These are phyloP conservation scores for Fusarium heterosporum DNA, from an alignment of 2,329 filamentous ascomycete species.

Conservation along the genomic window DNA sequence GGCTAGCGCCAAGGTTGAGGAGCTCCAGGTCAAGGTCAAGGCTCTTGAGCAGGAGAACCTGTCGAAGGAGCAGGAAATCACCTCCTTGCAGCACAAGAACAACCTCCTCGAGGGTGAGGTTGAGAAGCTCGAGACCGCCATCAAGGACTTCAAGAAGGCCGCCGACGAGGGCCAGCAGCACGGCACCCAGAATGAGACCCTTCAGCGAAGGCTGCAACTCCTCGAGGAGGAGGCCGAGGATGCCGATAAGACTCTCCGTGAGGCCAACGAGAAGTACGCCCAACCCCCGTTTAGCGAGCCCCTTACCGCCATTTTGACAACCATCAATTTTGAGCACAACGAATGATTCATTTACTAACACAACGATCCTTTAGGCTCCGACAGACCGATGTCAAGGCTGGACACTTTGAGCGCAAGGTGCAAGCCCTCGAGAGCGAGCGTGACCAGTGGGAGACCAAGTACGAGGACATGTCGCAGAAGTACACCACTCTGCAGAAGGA, in stretches of 20 bases:
- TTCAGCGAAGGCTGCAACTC: slow-evolving; percentile 92
- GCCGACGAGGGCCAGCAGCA: slow-evolving; percentile 85
- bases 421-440: slow-evolving; percentile 92
- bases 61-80: slow-evolving; percentile 97
- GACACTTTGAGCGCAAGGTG: slow-evolving; percentile 99
- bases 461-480: slow-evolving; percentile 97
- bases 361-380: slow-evolving; percentile 75
- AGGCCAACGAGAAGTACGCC: slow-evolving; percentile 97
- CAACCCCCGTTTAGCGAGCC: slow-evolving; percentile 27
- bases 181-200: slow-evolving; percentile 89
- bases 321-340: slow-evolving; percentile 10
- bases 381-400: slow-evolving; percentile 98
- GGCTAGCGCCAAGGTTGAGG: slow-evolving; percentile 82
- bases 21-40: slow-evolving; percentile 90
- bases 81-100: slow-evolving; percentile 95
- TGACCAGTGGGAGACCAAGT: slow-evolving; percentile 97
- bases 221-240: slow-evolving; percentile 98
- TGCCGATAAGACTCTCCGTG: slow-evolving; percentile 94
- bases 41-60: slow-evolving; percentile 93
- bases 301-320: slow-evolving; percentile 43
- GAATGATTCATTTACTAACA: slow-evolving; percentile 31
- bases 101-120: slow-evolving; percentile 88
- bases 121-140: slow-evolving; percentile 86
- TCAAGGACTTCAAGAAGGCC: slow-evolving; percentile 89
- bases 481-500: slow-evolving; percentile 87